These are phyloP conservation scores for Scorias spongiosa DNA, from an alignment of 2,329 filamentous ascomycete genomes.

Conservation along the genomic window DNA sequence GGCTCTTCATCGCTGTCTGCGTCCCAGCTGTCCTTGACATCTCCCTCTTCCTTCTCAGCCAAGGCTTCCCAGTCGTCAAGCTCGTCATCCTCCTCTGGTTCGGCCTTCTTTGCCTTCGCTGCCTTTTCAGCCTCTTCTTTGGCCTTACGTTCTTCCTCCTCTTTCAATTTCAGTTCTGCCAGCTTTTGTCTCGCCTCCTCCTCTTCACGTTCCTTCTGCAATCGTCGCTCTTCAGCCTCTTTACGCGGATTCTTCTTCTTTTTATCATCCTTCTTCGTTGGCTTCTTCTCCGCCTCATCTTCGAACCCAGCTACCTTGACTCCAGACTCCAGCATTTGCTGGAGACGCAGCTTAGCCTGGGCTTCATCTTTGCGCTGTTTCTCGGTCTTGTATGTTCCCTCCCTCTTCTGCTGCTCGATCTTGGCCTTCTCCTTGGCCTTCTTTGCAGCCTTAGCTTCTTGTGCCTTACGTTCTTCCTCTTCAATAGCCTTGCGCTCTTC, in stretches of 20 bases:
- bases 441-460: conserved; percentile 60
- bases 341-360: conserved; percentile 60
- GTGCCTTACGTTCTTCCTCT: conserved; percentile 53
- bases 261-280: conserved; percentile 51
- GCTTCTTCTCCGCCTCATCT: conserved; percentile 56
- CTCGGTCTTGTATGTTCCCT: conserved; percentile 75
- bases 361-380: conserved; percentile 72
- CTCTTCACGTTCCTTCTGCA: conserved; percentile 23
- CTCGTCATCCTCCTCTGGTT: conserved; percentile 47
- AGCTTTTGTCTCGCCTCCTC: conserved; percentile 42
- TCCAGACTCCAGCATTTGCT: conserved; percentile 71
- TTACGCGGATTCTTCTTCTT: conserved; percentile 61
- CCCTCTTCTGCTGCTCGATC: conserved; percentile 75
- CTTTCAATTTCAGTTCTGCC: conserved; percentile 35
- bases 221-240: conserved; percentile 36
- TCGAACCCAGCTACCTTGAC: conserved; percentile 47
- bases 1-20: conserved; percentile 62
- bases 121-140: conserved; percentile 66
- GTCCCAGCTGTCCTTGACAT: conserved; percentile 92
- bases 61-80: conserved; percentile 76
- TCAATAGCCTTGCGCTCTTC: conserved; percentile 50
- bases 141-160: conserved; percentile 60
- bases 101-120: conserved; percentile 51
- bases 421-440: conserved; percentile 79
- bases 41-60: conserved; percentile 57